phyloP scores from a whole-genome alignment of 2,329 filamentous ascomycete species.

The Penicillium sp. region DNA sequence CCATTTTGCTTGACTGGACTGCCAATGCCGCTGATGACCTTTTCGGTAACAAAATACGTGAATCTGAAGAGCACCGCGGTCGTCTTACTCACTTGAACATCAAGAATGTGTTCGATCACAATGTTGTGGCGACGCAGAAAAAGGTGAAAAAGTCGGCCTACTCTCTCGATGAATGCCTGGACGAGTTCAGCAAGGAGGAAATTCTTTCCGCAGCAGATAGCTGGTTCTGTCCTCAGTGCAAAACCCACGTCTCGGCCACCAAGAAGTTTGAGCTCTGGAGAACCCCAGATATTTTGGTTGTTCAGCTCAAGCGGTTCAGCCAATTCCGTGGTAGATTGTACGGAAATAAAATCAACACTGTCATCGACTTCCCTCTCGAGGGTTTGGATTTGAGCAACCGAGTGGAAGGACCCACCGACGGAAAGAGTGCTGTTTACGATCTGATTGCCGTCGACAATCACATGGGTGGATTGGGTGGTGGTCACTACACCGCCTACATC shows the following conservation, averaged over 20 bases:
- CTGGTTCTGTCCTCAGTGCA: conserved; percentile 97
- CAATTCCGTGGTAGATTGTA: conserved; percentile 63
- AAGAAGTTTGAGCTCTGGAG: conserved; percentile 99
- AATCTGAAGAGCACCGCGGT: conserved; percentile 56
- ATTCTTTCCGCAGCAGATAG: conserved; percentile 92
- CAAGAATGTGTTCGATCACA: conserved; percentile 58
- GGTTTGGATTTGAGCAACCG: conserved; percentile 77
- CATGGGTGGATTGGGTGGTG: conserved; percentile 86
- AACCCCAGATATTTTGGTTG: conserved; percentile 87
- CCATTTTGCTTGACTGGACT: conserved; percentile 83
- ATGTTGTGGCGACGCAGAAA: conserved; percentile 61
- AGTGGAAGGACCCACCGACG: conserved; percentile 75
- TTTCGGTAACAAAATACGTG: conserved; percentile 54
- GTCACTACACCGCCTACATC: conserved; percentile 92
- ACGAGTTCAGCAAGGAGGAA: conserved; percentile 92
- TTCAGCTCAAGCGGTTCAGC: conserved; percentile 93
- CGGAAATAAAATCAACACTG: conserved; percentile 79
- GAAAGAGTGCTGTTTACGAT: conserved; percentile 83
- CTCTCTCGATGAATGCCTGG: conserved; percentile 82
- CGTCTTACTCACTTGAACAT: conserved; percentile 56
- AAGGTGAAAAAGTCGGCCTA: conserved; percentile 69
- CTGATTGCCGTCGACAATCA: conserved; percentile 95
- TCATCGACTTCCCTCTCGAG: conserved; percentile 88
- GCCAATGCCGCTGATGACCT: conserved; percentile 67
- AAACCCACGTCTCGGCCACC: conserved; percentile 84